Evolutionary conservation across 495 filamentous ascomycete species (phyloP), one percentile per base, ranked within the genome.

Genomic region (Penicillium waksmanii): DNA sequence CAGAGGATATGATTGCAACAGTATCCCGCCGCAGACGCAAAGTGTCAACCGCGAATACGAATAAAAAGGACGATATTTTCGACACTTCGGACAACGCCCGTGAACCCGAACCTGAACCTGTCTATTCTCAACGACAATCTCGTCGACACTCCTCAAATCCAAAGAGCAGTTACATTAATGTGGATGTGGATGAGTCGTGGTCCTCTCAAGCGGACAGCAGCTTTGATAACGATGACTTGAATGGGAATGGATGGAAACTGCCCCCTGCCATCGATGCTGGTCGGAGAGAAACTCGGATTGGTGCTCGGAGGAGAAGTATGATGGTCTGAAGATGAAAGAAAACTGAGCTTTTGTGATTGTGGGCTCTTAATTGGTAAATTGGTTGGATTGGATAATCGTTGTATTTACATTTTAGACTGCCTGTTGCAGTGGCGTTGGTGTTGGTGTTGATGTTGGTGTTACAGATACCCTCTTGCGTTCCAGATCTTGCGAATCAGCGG

Each of bases 271-370:
- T 58, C 9, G 61, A 70, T 34, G 38, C 48, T 11, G 58, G 27
- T 50, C 64, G 63, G 38, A 70, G 75, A 8, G 67, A 66, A 13
- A 73, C 74, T 33, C 65, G 79, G 27, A 68, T 74, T 27, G 73
- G 74, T 23, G 70, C 75, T 35, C 66, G 81, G 50, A 72, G 81
- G 58, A 77, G 70, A 64, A 84, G 81, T 56, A 84, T 82, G 80
- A 79, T 84, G 76, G 61, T 84, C 48, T 83, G 58, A 74, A 23
- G 4, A 27, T 48, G 36, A 9, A 9, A 9, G 1, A 5, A 31
- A 5, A 23, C 27, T 31, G 27, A 31, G 6, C 27, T 31, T 6
- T 7, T 0, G 5, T 31, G 27, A 8, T 6, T 6, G 6, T 31
- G 27, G 8, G 27, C 27, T 31, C 27, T 31, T 31, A 23, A 23